Evolutionary conservation across 2,329 filamentous ascomycete species (phyloP), one percentile per base, ranked within the genome.

Genomic region (Trichoderma oligosporum): DNA sequence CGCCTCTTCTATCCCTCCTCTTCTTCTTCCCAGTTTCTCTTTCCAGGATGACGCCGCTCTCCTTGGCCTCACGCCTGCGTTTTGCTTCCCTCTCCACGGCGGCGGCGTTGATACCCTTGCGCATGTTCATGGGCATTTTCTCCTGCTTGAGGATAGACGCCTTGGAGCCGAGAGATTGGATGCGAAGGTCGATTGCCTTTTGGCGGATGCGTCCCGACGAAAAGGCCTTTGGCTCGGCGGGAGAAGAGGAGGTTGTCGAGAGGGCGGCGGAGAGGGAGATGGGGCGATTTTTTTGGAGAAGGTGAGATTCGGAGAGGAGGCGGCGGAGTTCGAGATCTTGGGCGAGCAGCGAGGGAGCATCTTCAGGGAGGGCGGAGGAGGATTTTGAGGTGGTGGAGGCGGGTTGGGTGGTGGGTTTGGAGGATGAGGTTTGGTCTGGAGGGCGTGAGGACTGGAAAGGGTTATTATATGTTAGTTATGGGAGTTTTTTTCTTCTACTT

Each of bases 281-380:
- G 42, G 81, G 78, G 3, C 80, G 77, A 1, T 82, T 76, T 12
- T 71, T 67, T 11, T 67, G 61, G 57, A 97, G 84, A 60, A 97
- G 86, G 73, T 96, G 91, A 0, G 92, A 97, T 78, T 99, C 94
- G 64, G 87, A 82, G 58, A 99, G 84, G 38, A 99, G 84, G 45
- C 91, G 87, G 71, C 97, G 93, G 12, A 99, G 84, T 36, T 90
- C 92, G 54, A 96, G 84, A 71, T 97, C 94, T 71, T 97, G 92
- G 70, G 92, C 91, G 16, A 97, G 80, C 61, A 96, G 88, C 9
- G 81, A 81, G 61, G 79, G 79, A 51, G 81, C 80, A 67, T 87
- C 82, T 67, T 87, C 83, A 59, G 79, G 71, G 52, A 73, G 62
- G 70, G 73, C 33, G 65, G 65, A 56, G 65, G 71, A 57, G 63